phyloP scores from a whole-genome alignment of 345 rosid genomes.

The Punica granatum region DNA sequence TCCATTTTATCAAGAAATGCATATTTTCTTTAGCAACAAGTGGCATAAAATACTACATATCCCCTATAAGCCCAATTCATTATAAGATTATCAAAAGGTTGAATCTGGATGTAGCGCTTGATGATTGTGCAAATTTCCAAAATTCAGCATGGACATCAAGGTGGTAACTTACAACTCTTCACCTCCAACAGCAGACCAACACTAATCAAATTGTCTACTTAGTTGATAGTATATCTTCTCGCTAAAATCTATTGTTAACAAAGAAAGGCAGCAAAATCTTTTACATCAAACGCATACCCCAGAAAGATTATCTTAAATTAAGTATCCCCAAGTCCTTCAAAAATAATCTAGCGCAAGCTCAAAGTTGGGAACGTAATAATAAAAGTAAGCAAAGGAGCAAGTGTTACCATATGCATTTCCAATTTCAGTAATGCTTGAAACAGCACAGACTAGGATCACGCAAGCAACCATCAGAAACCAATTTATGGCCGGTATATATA shows the following conservation, averaged over 20 bases:
- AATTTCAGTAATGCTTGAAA: conserved; percentile 76
- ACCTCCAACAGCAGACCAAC: background rate
- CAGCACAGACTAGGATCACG: conserved; percentile 68
- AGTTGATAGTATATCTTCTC: background rate
- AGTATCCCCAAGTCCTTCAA: conserved; percentile 17
- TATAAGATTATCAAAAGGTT: background rate
- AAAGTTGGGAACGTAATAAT: background rate
- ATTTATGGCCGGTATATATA: conserved; percentile 97
- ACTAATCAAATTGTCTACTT: background rate
- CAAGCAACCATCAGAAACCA: conserved; percentile 94
- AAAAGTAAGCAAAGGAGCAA: conserved; percentile 13
- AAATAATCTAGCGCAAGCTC: background rate
- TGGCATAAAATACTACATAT: background rate
- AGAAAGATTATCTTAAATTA: conserved; percentile 6
- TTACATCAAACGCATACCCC: background rate
- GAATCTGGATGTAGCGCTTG: background rate
- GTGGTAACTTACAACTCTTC: background rate
- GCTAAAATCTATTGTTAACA: background rate
- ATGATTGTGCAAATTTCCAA: background rate
- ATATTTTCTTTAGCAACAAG: background rate
- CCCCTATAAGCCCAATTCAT: background rate
- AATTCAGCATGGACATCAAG: background rate
- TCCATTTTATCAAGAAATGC: background rate
- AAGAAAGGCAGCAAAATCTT: background rate
- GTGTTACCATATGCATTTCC: conserved; percentile 97